Evolutionary conservation across 345 rosid genomes (phyloP), one percentile per base, ranked within the genome.

Genomic region (Mangifera indica): DNA sequence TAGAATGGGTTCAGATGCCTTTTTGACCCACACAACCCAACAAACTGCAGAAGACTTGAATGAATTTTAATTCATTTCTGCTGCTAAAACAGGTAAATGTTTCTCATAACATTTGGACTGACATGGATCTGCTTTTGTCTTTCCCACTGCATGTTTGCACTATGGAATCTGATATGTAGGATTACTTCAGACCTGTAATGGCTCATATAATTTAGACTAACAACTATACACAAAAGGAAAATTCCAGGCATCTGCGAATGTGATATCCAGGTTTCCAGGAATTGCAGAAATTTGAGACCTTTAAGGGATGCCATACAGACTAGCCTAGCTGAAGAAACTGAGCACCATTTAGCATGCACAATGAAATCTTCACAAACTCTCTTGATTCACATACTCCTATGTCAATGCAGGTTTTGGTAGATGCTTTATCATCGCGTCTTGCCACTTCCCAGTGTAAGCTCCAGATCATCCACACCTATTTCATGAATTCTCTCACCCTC

Each of bases 401-500:
- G 20, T 13, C 34, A 14, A 49, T 0, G n/a, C 53, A 63, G 20
- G 15, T 14, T 34, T 46, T 10, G n/a, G 6, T 11, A 29, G 51
- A 37, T 64, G 66, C 46, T 78, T 37, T 76, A 87, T 72, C 74
- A 76, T 20, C 81, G 80, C 20, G 74, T 74, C 85, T 87, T 87
- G 69, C 82, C 76, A 72, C 67, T 84, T 63, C 99, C 99, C 14
- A 95, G 94, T 11, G 97, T 92, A 72, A 95, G 99, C 71, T 95
- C 99, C 1, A 93, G 87, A 76, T 93, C 98, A 76, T 93, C 98
- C 45, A 91, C 78, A 12, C 78, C 92, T 25, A 88, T 82, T 63
- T 93, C 98, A 78, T 90, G 97, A 76, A 93, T 93, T 87, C 83
- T 90, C 86, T 93, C 98, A 1, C 98, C 98, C 74, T 93, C 97